phyloP scores from a whole-genome alignment of 208 protist species.

The Acanthamoeba divionensis region DNA sequence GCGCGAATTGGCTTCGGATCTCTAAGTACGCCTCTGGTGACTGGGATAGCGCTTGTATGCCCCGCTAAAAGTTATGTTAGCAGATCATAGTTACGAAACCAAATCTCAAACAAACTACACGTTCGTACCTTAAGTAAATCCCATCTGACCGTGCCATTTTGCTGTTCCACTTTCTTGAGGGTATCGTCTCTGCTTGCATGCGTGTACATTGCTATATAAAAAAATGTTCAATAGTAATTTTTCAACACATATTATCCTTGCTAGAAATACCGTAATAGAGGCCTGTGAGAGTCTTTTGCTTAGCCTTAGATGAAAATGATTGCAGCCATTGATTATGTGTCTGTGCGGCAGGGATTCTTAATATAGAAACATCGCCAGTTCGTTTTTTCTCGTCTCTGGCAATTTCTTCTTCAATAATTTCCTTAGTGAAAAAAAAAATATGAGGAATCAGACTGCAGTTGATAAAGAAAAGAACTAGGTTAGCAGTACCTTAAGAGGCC shows the following conservation, averaged over 20 bases:
- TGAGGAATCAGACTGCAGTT: too few species aligned
- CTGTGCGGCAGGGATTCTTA: constrained; percentile 56
- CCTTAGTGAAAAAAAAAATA: neutral
- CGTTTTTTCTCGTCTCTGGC: constrained; percentile 9
- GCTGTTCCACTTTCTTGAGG: constrained; percentile 51
- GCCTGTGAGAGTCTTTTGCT: neutral
- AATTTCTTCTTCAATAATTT: constrained; percentile 74
- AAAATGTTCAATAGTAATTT: neutral
- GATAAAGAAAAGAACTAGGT: neutral
- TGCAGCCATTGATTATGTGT: constrained; percentile 69
- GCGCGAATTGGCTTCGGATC: constrained; percentile 80
- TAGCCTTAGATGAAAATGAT: constrained; percentile 23
- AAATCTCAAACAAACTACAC: too few species aligned
- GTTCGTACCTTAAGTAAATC: neutral
- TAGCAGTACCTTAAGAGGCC: constrained; percentile 71
- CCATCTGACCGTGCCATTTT: neutral
- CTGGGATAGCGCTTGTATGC: constrained; percentile 69
- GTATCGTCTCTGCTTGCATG: constrained; percentile 33
- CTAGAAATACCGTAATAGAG: constrained; percentile 42
- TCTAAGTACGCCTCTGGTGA: constrained; percentile 78
- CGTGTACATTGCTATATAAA: constrained; percentile 25
- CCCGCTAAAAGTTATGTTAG: constrained; percentile 50
- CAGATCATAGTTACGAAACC: neutral
- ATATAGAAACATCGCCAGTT: constrained; percentile 53
- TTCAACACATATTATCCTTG: too few species aligned